Evolutionary conservation across 768 basidiomycete genomes (phyloP).

Genomic region (Lyophyllum decastes): DNA sequence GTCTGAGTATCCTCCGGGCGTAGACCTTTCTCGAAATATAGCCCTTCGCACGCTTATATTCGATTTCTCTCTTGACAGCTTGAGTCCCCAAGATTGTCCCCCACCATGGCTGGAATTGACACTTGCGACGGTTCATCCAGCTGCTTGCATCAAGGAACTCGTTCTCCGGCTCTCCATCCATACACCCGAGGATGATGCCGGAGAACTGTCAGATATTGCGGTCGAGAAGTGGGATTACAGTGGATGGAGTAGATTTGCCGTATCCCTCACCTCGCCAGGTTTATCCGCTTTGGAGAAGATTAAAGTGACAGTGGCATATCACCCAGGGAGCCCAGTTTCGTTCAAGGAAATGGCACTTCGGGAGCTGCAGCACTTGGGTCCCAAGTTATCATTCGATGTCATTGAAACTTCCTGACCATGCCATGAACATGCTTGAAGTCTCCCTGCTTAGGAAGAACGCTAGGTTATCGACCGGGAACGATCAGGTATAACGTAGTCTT

Average conservation of each 20-base stretch:
- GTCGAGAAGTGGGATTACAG: background rate
- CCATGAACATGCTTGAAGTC: background rate
- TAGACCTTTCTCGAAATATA: background rate
- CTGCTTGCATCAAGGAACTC: background rate
- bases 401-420: background rate
- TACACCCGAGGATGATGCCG: background rate
- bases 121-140: background rate
- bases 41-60: background rate
- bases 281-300: background rate
- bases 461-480: no score
- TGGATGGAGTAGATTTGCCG: background rate
- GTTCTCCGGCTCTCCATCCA: background rate
- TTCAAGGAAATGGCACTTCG: background rate
- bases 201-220: background rate
- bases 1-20: background rate
- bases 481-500: no score
- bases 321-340: background rate
- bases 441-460: no score
- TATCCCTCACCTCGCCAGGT: background rate
- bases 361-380: background rate
- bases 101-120: background rate
- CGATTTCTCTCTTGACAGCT: background rate
- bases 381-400: background rate
- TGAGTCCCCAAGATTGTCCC: background rate
- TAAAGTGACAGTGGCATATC: background rate